Base-by-base conservation (phyloP, 1,284 basidiomycete species). In the Bjerkandera adusta region DNA sequence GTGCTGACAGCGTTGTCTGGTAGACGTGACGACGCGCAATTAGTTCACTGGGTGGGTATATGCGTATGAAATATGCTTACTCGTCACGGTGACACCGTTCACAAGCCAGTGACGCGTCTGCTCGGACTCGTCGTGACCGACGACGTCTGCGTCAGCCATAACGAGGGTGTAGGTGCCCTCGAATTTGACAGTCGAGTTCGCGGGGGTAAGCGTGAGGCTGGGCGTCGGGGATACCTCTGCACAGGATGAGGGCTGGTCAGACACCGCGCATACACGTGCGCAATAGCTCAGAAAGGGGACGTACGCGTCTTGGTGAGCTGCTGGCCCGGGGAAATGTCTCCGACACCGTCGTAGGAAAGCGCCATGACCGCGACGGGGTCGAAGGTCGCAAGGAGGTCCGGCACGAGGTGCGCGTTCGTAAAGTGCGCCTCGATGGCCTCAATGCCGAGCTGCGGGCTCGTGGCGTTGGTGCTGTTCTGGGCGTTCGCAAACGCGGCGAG, bases 61-160 rank as follows among this genome's bases (percentile, higher is more conserved):
- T 35, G 20, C 20, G 40, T 43, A 22, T 10, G 18, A 32, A 34
- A 26, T 25, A 43, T 8, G 24, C 59, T 54, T 50, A 68, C 79
- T 68, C 24, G 64, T 59, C 43, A 88, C 56, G 10, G 71, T 73
- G 18, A 77, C 83, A 33, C 75, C 70, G 63, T 91, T 91, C 53
- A 83, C 78, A 40, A 92, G 79, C 88, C 88, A 92, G 69, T 92
- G 90, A 51, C 87, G 78, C 46, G 79, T 87, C 53, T 79, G 77
- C 16, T 76, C 78, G 8, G 66, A 61, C 67, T 54, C 83, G 72
- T 29, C 71, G 62, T 43, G 41, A 34, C 83, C 84, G 34, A 82
- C 79, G 25, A 74, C 58, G 50, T 79, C 79, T 13, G 83, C 83
- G 57, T 91, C 88, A 29, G 81, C 75, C 81, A 90, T 84, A 27